Base-by-base conservation (phyloP, 2,329 filamentous ascomycete genomes). In the Sordariomycetes sp. region DNA sequence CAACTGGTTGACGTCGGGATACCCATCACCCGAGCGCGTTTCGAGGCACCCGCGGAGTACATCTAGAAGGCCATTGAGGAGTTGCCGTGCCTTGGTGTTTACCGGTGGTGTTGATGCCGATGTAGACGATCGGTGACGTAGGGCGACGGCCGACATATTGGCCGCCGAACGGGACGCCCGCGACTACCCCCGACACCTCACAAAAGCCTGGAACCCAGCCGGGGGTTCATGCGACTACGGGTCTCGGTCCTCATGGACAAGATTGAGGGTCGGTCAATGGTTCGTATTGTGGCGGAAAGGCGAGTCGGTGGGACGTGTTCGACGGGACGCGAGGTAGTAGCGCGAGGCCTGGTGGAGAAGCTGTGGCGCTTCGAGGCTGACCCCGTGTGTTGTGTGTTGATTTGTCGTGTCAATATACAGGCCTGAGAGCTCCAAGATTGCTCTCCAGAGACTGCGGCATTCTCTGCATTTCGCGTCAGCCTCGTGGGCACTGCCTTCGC, bases 81-180 rank as follows among this genome's bases (percentile, higher is more conserved):
- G 76, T 63, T 82, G 79, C 62, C 78, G 77, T 42, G 81, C 78
- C 70, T 85, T 83, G 61, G 82, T 80, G 57, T 73, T 78, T 56
- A 77, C 69, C 60, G 76, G 73, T 54, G 78, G 73, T 53, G 71
- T 74, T 51, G 82, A 85, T 60, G 80, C 74, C 59, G 81, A 80
- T 50, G 82, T 86, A 59, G 82, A 85, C 60, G 83, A 84, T 62
- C 83, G 80, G 65, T 83, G 82, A 60, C 82, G 77, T 66, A 80
- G 74, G 58, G 76, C 71, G 61, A 74, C 74, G 59, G 72, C 68
- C 60, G 78, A 74, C 75, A 82, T 81, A 66, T 66, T 76, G 52
- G 24, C n/a, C 25, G n/a, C 15, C 25, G 15, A n/a, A 57, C 17
- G 34, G 17, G 28, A 42, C 22, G 15, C 35, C 55, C 34, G 34